Base-by-base conservation (phyloP, 2,329 filamentous ascomycete genomes). In the Cytospora mali region DNA sequence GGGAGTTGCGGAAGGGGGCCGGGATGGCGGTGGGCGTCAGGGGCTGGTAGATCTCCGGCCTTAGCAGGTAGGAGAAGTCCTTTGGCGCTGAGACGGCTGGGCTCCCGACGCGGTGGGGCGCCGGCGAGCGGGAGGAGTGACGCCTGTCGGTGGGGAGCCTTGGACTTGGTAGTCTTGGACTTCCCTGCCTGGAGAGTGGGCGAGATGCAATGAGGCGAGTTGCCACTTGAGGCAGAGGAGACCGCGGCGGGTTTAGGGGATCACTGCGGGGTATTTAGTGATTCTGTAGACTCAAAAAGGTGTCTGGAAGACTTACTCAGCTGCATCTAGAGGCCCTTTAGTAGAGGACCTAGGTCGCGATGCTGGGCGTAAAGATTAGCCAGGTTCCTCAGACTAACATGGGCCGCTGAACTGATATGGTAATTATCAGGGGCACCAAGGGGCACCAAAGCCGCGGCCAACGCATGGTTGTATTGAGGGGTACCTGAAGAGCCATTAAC, bases 21-120 rank as follows among this genome's bases (percentile, higher is more conserved):
- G 87, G 85, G 14, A 88, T 75, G 66, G 82, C 80, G 51, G 86
- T 81, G 18, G 83, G 84, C 0, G 89, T 88, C 27, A 97, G 80
- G 1, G 89, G 87, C 72, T 97, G 93, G 78, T 94, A 97, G 61
- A 93, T 89, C 67, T 92, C 86, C 3, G 91, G 88, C 23, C 88
- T 86, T 13, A 95, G 84, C 52, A 97, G 86, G 73, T 90, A 94
- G 21, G 88, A 86, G 68, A 97, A 90, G 77, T 96, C 89, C 70
- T 91, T 90, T 39, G 79, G 75, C n/a, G 80, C 73, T 13, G 76
- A 69, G 62, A 78, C 73, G 51, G 73, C 64, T 1, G 64, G 50
- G 13, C 50, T 60, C 10, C 28, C 23, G 46, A 3, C 50, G 39
- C 55, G 75, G 66, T 68, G 69, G 72, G 65, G 62, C 71, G 57